Conservation (phyloP, 257 asterid species). For the Jacaranda copaia region DNA sequence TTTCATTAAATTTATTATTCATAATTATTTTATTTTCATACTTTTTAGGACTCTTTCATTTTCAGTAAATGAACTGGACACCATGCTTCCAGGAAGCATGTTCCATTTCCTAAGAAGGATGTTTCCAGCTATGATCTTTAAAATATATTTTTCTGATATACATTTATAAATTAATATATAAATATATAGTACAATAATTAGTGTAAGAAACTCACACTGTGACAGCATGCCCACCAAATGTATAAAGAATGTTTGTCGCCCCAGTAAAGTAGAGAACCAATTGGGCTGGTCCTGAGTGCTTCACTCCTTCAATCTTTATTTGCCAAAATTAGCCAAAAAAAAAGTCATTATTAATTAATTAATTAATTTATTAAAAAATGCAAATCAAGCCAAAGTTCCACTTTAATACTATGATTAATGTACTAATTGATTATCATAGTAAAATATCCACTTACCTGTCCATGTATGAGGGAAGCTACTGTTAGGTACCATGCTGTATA, state of each 20-base stretch:
- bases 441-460: conserved; percentile 58
- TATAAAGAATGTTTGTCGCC: conserved; percentile 89
- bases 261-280: conserved; percentile 91
- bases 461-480: conserved; percentile 77
- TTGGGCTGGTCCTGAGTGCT: conserved; percentile 82
- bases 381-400: conserved; percentile 48
- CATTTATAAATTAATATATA: conserved; percentile 2
- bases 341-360: not conserved
- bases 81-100: conserved; percentile 53
- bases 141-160: conserved; percentile 21
- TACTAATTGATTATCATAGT: not conserved
- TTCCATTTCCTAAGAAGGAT: conserved; percentile 36
- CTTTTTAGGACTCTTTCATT: not conserved
- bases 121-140: conserved; percentile 29
- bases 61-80: conserved; percentile 3
- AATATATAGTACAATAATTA: not conserved
- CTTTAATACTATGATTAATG: conserved; percentile 37
- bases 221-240: conserved; percentile 95
- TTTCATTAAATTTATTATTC: not conserved
- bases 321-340: conserved; percentile 16
- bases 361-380: not conserved
- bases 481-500: conserved; percentile 89
- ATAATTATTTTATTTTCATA: not conserved
- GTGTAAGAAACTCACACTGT: conserved; percentile 68
- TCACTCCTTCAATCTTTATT: conserved; percentile 73